Evolutionary conservation across 345 rosid species (phyloP).

Genomic region (Combretum micranthum): DNA sequence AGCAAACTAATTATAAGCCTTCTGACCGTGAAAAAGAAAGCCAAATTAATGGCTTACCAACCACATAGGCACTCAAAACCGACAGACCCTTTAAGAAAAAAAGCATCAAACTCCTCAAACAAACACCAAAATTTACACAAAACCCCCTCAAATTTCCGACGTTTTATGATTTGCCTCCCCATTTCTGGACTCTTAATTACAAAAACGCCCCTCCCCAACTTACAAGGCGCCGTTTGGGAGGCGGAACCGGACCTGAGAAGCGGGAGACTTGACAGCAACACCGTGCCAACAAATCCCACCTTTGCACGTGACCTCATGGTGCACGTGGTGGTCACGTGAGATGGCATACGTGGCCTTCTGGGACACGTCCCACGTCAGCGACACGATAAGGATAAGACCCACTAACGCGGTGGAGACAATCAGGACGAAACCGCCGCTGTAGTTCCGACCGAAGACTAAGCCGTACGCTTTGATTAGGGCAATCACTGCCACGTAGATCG

Average conservation of each 20-base stretch:
- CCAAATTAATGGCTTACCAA: no score
- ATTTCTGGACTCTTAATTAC: no score
- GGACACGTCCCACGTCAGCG: constrained; percentile 89
- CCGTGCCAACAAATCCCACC: constrained; percentile 99
- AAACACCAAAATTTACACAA: no score
- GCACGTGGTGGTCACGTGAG: constrained; percentile 36
- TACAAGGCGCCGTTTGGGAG: constrained; percentile 30
- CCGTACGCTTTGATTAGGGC: constrained; percentile 66
- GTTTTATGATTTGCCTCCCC: no score
- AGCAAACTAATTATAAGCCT: no score
- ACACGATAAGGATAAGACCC: constrained; percentile 49
- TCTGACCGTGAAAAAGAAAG: no score
- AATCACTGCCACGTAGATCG: constrained; percentile 78
- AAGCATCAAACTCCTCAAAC: no score
- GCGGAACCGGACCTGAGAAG: constrained; percentile 86
- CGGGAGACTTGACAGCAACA: constrained; percentile 86
- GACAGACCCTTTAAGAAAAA: no score
- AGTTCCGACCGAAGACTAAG: constrained; percentile 48
- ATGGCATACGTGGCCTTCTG: constrained; percentile 68
- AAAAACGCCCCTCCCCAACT: no score
- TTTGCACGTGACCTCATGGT: constrained; percentile 53
- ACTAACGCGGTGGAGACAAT: constrained; percentile 56
- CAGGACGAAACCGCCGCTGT: constrained; percentile 65
- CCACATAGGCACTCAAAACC: no score
- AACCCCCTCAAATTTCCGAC: no score